Conservation (phyloP, 2,329 filamentous ascomycete genomes). For the Plectosphaerella plurivora region DNA sequence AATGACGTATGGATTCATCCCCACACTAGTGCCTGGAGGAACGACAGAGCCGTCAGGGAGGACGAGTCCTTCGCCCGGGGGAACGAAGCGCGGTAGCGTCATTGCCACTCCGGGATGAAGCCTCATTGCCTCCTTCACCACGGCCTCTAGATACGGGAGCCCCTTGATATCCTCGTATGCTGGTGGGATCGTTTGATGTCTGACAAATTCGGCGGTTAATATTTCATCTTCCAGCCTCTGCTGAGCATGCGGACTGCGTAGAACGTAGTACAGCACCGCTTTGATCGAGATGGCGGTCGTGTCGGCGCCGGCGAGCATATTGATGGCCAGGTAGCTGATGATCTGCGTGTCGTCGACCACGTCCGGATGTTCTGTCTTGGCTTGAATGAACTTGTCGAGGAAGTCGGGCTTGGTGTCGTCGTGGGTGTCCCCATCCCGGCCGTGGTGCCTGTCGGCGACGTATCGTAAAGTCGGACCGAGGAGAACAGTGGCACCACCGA, state of each 20-base stretch:
- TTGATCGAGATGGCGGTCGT: constrained; percentile 29
- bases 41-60: constrained; percentile 24
- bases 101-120: constrained; percentile 40
- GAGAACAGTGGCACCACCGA: constrained; percentile 11
- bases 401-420: constrained; percentile 17
- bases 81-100: constrained; percentile 40
- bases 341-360: constrained; percentile 27
- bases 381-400: constrained; percentile 27
- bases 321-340: constrained; percentile 25
- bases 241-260: constrained; percentile 22
- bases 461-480: constrained; percentile 13
- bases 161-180: constrained; percentile 11
- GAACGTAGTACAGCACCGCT: constrained; percentile 30
- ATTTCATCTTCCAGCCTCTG: constrained; percentile 27
- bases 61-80: constrained; percentile 25
- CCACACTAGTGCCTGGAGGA: constrained; percentile 21
- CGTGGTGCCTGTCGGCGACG: constrained; percentile 7
- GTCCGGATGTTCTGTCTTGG: constrained; percentile 25
- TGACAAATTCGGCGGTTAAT: background rate
- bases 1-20: constrained; percentile 30
- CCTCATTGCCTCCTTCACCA: constrained; percentile 43
- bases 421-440: background rate
- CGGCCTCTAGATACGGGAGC: constrained; percentile 33
- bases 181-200: background rate
- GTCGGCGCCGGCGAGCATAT: constrained; percentile 29